phyloP scores from a whole-genome alignment of 176 grass and related monocot species.

The Musa acuminata region DNA sequence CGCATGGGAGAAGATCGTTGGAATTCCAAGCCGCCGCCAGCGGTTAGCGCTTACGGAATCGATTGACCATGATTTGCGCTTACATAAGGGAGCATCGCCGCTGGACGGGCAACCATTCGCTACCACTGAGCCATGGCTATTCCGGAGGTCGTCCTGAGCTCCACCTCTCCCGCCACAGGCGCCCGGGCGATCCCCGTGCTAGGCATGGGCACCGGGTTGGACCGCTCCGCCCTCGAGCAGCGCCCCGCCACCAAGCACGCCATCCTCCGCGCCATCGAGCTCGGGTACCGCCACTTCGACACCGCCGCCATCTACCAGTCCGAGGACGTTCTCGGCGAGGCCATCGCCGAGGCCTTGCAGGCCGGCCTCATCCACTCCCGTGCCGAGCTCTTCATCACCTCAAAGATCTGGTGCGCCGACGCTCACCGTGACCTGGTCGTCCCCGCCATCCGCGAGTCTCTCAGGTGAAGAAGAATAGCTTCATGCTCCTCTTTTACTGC shows the following conservation, averaged over 20 bases:
- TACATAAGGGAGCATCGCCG: too few species aligned
- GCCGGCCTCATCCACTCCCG: conserved; percentile 30
- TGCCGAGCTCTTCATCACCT: conserved; percentile 39
- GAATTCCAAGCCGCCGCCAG: too few species aligned
- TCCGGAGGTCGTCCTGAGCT: not conserved
- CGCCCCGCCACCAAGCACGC: conserved; percentile 22
- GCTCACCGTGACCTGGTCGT: conserved; percentile 10
- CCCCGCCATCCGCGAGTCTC: not conserved
- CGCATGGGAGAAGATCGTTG: too few species aligned
- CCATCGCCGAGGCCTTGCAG: conserved; percentile 28
- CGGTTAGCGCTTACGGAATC: too few species aligned
- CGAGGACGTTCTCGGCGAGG: conserved; percentile 30
- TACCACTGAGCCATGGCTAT: not conserved
- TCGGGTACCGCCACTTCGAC: conserved; percentile 45
- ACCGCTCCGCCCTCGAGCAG: conserved; percentile 9
- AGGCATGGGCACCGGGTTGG: conserved; percentile 34
- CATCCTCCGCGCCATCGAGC: not conserved
- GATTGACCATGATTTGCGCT: too few species aligned
- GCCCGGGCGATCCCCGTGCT: conserved; percentile 4
- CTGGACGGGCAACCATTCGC: too few species aligned
- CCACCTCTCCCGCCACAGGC: not conserved
- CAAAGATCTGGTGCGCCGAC: conserved; percentile 41
- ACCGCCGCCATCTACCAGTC: conserved; percentile 33
- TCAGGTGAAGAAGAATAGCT: not conserved
- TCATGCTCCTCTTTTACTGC: too few species aligned